Evolutionary conservation across 495 filamentous ascomycete genomes (phyloP), one percentile per base, ranked within the genome.

Genomic region (Neurospora tetrasperma): DNA sequence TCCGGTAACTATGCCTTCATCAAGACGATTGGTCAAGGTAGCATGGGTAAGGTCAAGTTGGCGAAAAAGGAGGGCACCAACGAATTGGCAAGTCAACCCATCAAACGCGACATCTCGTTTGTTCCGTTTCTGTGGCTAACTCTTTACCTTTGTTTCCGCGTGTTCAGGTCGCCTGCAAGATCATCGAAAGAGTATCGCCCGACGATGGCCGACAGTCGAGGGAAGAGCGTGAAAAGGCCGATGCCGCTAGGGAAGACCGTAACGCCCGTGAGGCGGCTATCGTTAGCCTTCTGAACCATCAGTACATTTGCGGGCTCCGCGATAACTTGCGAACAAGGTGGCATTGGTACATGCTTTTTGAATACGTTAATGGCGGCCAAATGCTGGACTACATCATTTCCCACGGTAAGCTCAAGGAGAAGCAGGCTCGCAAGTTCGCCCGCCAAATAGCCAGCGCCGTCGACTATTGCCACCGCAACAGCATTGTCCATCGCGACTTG

Each of bases 331-430:
- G 94, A 31, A 98, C 96, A 20, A 93, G 94, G 78, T 96, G 97
- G 82, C 96, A 99, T 81, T 99, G 96, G 96, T 99, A 99, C 81
- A 99, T 99, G 96, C 89, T 99, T 31, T 99, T 98, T 79, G 96
- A 99, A 84, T 97, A 97, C 80, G 96, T 99, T 82, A 98, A 99
- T 80, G 96, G 96, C 69, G 96, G 96, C 16, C 96, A 99, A 81
- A 99, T 99, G 96, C 89, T 99, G 59, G 96, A 99, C 84, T 99
- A 99, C 81, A 99, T 99, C 82, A 99, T 99, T 78, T 97, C 94
- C 14, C 96, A 99, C 79, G 96, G 96, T 69, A 91, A 95, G 73
- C 83, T 99, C 76, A 98, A 98, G 85, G 96, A 99, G 84, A 99
- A 99, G 80, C 95, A 97, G 82, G 96, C 96, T 3, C 90, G 96